phyloP scores from a whole-genome alignment of 352 stramenopile genomes.

The Pilasporangium apinafurcum region DNA sequence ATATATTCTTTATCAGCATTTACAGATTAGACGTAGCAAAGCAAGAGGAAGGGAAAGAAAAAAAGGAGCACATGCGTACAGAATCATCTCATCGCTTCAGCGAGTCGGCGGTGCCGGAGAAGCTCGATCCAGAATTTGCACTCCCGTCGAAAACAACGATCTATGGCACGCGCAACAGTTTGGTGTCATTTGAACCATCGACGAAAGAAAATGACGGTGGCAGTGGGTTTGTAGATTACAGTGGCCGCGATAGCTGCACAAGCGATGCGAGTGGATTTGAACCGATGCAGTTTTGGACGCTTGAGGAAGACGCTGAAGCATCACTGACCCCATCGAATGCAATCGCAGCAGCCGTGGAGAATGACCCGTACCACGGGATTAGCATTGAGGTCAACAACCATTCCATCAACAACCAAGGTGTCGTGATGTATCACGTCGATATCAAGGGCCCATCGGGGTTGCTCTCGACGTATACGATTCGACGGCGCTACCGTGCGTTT shows the following conservation, averaged over 20 bases:
- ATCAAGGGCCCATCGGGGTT: slow-evolving; percentile 72
- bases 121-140: slow-evolving; percentile 34
- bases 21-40: too few relatives aligned
- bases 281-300: slow-evolving; percentile 44
- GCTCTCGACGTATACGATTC: slow-evolving; percentile 83
- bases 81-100: too few relatives aligned
- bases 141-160: slow-evolving; percentile 16
- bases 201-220: slow-evolving; percentile 12
- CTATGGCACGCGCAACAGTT: slow-evolving; percentile 48
- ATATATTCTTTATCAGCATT: too few relatives aligned
- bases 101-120: slow-evolving; percentile 11
- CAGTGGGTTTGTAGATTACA: slow-evolving; percentile 9
- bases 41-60: too few relatives aligned
- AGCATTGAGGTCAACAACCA: slow-evolving; percentile 43
- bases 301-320: slow-evolving; percentile 30
- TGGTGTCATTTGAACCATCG: slow-evolving; percentile 37
- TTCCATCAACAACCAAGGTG: slow-evolving; percentile 42
- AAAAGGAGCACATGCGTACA: too few relatives aligned
- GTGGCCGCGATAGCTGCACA: slow-evolving; percentile 41
- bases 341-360: slow-evolving; percentile 19
- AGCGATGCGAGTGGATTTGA: slow-evolving; percentile 65
- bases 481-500: slow-evolving; percentile 71
- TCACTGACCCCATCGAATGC: slow-evolving; percentile 10
- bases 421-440: slow-evolving; percentile 87
- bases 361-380: slow-evolving; percentile 62